phyloP scores from a whole-genome alignment of 305 asterid genomes.

The Fraxinus baroniana region DNA sequence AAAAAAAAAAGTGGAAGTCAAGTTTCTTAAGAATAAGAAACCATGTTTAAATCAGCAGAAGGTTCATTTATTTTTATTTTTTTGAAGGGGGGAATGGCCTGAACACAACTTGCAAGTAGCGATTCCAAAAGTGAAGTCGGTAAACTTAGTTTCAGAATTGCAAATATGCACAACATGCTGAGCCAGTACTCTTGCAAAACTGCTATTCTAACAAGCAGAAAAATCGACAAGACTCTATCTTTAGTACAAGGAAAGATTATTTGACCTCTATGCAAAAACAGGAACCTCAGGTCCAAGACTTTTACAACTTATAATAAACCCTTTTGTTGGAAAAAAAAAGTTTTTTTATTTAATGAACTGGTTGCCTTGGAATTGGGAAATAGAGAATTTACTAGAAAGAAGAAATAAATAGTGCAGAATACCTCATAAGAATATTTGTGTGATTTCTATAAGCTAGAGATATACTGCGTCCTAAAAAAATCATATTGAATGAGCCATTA shows the following conservation, averaged over 20 bases:
- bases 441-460: slow-evolving; percentile 81
- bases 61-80: background rate
- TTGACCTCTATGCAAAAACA: background rate
- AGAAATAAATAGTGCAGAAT: slow-evolving; percentile 14
- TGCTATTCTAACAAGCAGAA: background rate
- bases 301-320: slow-evolving; percentile 5
- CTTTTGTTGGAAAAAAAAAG: background rate
- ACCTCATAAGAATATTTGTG: slow-evolving; percentile 90
- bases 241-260: background rate
- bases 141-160: background rate
- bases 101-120: background rate
- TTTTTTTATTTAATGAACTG: slow-evolving; percentile 1
- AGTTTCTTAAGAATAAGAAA: background rate
- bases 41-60: background rate
- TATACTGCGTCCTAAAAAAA: slow-evolving; percentile 72
- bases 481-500: slow-evolving; percentile 87
- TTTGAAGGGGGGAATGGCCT: background rate
- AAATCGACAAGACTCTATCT: background rate
- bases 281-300: slow-evolving; percentile 14
- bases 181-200: background rate
- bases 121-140: background rate
- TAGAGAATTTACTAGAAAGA: slow-evolving; percentile 3
- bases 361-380: slow-evolving; percentile 10
- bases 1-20: background rate
- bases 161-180: background rate